Evolutionary conservation across 352 stramenopile genomes (phyloP).

Genomic region (Phytophthora citrophthora): DNA sequence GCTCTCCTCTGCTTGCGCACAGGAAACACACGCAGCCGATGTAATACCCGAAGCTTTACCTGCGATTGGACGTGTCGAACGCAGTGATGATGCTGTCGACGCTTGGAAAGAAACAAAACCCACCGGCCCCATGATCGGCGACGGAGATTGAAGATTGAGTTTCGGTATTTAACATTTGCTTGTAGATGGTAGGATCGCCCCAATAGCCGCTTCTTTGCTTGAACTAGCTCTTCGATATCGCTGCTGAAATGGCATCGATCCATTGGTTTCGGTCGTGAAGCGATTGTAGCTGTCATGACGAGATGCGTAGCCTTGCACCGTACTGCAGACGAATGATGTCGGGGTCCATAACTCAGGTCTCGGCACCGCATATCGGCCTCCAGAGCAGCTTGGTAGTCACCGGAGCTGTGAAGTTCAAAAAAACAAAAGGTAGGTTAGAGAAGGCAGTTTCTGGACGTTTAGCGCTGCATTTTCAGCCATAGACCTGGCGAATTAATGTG

Average conservation of each 20-base stretch:
- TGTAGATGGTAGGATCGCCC: constrained; percentile 7
- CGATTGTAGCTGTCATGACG: no score
- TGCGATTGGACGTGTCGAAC: constrained; percentile 6
- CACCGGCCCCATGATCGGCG: constrained; percentile 40
- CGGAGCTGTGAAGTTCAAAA: constrained; percentile 48
- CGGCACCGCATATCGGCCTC: constrained; percentile 73
- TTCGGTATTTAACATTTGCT: constrained; percentile 13
- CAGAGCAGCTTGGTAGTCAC: constrained; percentile 69
- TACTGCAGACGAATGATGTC: no score
- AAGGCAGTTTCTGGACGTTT: neutral
- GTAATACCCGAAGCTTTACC: constrained; percentile 21
- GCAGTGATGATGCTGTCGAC: constrained; percentile 11
- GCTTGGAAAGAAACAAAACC: constrained; percentile 15
- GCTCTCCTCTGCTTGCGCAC: neutral
- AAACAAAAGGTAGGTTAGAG: constrained; percentile 33
- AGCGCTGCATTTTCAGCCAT: constrained; percentile 4
- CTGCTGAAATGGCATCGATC: no score
- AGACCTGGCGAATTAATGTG: neutral
- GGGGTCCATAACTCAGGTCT: no score
- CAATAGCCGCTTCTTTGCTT: neutral
- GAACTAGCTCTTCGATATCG: no score
- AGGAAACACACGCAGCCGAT: constrained; percentile 4
- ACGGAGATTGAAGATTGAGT: constrained; percentile 37
- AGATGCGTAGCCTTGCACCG: no score
- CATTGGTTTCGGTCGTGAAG: no score